These are phyloP conservation scores for Alternaria consortialis DNA, from an alignment of 2,329 filamentous ascomycete genomes.

Conservation along the genomic window DNA sequence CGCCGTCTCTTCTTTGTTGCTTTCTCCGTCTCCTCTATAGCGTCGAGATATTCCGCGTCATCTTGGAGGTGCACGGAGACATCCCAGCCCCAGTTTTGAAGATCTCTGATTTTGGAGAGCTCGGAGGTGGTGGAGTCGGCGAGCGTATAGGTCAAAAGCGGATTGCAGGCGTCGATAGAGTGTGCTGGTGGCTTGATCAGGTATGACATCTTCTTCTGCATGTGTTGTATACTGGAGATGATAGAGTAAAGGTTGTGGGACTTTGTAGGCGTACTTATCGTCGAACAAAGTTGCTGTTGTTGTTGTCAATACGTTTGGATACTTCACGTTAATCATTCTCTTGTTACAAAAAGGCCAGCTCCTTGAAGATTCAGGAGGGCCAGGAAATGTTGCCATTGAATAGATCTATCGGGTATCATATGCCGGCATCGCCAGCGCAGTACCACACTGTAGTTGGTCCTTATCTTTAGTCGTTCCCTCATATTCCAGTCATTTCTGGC, in stretches of 20 bases:
- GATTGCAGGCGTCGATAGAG: neutral
- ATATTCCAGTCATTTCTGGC: neutral
- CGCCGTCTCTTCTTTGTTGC: neutral
- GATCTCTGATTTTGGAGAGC: neutral
- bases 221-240: neutral
- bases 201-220: constrained; percentile 9
- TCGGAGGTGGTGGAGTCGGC: neutral
- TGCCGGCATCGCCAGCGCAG: neutral
- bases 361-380: neutral
- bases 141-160: neutral
- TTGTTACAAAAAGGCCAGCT: neutral
- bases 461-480: neutral
- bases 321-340: neutral
- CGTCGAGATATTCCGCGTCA: constrained; percentile 1
- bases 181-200: constrained; percentile 8
- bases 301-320: neutral
- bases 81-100: constrained; percentile 13
- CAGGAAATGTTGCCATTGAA: constrained; percentile 13
- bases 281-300: neutral
- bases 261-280: neutral
- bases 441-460: neutral
- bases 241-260: neutral
- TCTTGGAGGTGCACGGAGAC: constrained; percentile 4
- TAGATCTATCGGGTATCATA: constrained; percentile 20
- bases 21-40: neutral